Evolutionary conservation across 2,329 filamentous ascomycete species (phyloP).

Genomic region (Alternaria hordeiaustralica): DNA sequence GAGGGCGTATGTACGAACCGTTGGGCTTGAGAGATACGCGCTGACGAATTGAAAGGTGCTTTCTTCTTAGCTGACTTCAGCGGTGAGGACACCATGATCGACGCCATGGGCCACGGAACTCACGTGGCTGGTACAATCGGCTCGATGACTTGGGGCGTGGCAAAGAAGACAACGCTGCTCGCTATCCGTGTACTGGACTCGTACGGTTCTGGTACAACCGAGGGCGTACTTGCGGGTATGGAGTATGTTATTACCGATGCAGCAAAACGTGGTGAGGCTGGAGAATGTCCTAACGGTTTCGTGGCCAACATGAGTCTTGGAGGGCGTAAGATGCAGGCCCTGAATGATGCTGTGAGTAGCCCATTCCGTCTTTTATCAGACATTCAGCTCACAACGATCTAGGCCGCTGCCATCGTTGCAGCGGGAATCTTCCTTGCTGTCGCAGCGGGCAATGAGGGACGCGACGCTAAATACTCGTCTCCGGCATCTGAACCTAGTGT

Average conservation of each 20-base stretch:
- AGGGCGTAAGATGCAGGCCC: slow-evolving; percentile 24
- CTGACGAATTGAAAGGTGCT: slow-evolving; percentile 25
- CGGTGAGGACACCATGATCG: slow-evolving; percentile 26
- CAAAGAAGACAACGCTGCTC: slow-evolving; percentile 44
- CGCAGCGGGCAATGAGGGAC: slow-evolving; percentile 46
- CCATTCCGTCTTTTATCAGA: neutral
- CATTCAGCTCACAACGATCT: neutral
- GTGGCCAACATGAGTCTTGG: slow-evolving; percentile 47
- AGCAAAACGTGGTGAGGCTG: neutral
- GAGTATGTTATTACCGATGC: slow-evolving; percentile 27
- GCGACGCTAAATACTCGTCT: slow-evolving; percentile 33
- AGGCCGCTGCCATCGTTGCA: slow-evolving; percentile 41
- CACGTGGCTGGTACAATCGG: slow-evolving; percentile 45
- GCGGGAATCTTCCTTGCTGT: slow-evolving; percentile 47
- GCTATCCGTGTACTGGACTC: slow-evolving; percentile 47
- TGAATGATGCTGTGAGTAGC: slow-evolving; percentile 34
- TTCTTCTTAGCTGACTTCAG: slow-evolving; percentile 36
- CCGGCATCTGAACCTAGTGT: slow-evolving; percentile 46
- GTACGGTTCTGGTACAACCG: slow-evolving; percentile 27
- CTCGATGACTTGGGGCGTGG: slow-evolving; percentile 40
- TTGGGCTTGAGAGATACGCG: neutral
- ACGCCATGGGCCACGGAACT: slow-evolving; percentile 46
- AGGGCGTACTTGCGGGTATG: slow-evolving; percentile 38
- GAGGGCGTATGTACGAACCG: slow-evolving; percentile 36
- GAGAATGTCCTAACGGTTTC: slow-evolving; percentile 36